These are phyloP conservation scores for Leccinum insolens DNA, from an alignment of 1,284 basidiomycete species.

Conservation along the genomic window DNA sequence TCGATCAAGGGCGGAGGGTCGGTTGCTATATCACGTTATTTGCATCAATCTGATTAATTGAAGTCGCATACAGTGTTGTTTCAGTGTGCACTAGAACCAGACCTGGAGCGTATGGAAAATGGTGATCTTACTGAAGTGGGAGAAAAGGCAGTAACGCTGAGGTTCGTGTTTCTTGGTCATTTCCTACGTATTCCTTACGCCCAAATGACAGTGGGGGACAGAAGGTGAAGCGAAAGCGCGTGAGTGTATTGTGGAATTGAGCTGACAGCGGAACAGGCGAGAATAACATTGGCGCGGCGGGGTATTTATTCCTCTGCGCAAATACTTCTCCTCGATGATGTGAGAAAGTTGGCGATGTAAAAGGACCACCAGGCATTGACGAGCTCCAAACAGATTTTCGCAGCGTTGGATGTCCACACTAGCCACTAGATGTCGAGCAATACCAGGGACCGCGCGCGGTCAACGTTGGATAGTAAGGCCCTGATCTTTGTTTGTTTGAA, in stretches of 20 bases:
- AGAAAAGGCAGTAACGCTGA: slow-evolving; percentile 33
- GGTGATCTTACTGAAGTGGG: slow-evolving; percentile 47
- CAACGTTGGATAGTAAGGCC: too few species aligned
- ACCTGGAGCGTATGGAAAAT: slow-evolving; percentile 58
- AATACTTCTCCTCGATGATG: slow-evolving; percentile 40
- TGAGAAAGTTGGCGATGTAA: slow-evolving; percentile 24
- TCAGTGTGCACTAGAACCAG: slow-evolving; percentile 61
- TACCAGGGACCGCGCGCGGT: too few species aligned
- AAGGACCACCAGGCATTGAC: slow-evolving; percentile 28
- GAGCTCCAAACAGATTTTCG: slow-evolving; percentile 20
- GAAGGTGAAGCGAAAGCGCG: slow-evolving; percentile 7
- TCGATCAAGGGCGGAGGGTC: slow-evolving; percentile 7
- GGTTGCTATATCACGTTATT: neutral
- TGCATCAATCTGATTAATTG: neutral
- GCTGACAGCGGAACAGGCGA: slow-evolving; percentile 26
- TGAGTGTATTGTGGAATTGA: too few species aligned
- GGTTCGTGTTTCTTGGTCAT: slow-evolving; percentile 10
- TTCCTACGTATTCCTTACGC: neutral
- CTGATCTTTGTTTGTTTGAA: too few species aligned
- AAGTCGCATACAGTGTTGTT: slow-evolving; percentile 42
- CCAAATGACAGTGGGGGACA: slow-evolving; percentile 10
- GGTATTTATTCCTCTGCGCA: slow-evolving; percentile 42
- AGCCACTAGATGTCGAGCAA: slow-evolving; percentile 59
- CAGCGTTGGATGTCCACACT: slow-evolving; percentile 52
- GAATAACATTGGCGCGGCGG: slow-evolving; percentile 43